These are phyloP conservation scores for Tylopilus cervinicoccineus DNA, from an alignment of 768 basidiomycete species.

Conservation along the genomic window DNA sequence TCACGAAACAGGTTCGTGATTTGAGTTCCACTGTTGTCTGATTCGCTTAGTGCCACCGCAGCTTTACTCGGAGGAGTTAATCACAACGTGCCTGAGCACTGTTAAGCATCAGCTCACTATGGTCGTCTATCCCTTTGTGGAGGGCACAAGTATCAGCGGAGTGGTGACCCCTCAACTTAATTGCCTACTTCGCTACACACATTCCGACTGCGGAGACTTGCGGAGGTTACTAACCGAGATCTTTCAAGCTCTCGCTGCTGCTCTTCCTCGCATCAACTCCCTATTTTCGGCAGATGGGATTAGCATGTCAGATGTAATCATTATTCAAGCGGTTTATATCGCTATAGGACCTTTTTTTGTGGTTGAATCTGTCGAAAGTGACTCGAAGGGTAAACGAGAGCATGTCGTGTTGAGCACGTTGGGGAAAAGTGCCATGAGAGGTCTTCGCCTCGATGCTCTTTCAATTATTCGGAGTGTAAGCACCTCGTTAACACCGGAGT, in stretches of 20 bases:
- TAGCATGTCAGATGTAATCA: slow-evolving; percentile 79
- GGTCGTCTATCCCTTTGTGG: slow-evolving; percentile 83
- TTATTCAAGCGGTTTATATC: slow-evolving; percentile 91
- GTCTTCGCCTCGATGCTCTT: slow-evolving; percentile 75
- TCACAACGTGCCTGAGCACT: slow-evolving; percentile 69
- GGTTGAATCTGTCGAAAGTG: slow-evolving; percentile 60
- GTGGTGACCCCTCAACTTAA: slow-evolving; percentile 47
- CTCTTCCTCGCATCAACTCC: slow-evolving; percentile 69
- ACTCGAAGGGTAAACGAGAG: slow-evolving; percentile 54
- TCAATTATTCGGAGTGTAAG: slow-evolving; percentile 82
- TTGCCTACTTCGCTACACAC: slow-evolving; percentile 44
- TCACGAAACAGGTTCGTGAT: slow-evolving; percentile 76
- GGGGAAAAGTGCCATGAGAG: slow-evolving; percentile 77
- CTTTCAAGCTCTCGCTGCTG: slow-evolving; percentile 67
- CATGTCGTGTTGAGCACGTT: slow-evolving; percentile 58
- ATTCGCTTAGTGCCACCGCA: slow-evolving; percentile 27
- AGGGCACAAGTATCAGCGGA: slow-evolving; percentile 48
- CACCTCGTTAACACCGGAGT: not conserved
- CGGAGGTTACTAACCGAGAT: slow-evolving; percentile 59
- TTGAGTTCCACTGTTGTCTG: not conserved
- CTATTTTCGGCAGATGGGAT: slow-evolving; percentile 70
- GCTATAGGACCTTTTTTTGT: slow-evolving; percentile 94
- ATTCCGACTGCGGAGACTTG: slow-evolving; percentile 31
- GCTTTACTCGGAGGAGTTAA: slow-evolving; percentile 94
- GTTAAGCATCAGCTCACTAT: slow-evolving; percentile 79